Base-by-base conservation (phyloP, 108 stramenopile genomes). In the Cyclotella distinguenda region DNA sequence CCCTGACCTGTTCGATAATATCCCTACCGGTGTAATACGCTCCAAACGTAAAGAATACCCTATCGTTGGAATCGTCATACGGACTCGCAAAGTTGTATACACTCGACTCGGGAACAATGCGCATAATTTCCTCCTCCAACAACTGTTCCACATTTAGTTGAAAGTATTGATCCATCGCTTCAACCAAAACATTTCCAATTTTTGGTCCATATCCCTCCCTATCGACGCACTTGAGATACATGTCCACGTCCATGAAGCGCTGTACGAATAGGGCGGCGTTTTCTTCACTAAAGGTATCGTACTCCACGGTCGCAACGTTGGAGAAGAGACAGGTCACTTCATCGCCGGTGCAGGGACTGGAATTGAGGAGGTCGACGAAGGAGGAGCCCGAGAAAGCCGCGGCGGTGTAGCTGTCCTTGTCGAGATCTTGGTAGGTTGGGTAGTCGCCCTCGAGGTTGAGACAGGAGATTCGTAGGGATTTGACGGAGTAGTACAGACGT, bases 401-500 rank as follows among this genome's bases (percentile, higher is more conserved):
- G 9, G 46, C 34, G 48, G 63, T 51, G 63, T 64, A 64, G 23
- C 6, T 11, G 28, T 64, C 63, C 38, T 51, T 64, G 35, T 64
- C 63, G 6, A 64, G 50, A 23, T 64, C 63, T 31, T 43, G 63
- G 48, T 64, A 64, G 35, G 46, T 49, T 11, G 48, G 48, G 38
- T 51, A 64, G 38, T 64, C 63, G 23, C 21, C 36, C 10, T 25
- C 25, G 22, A 35, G 47, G 35, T 51, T 27, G 34, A 49, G 26
- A 19, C 63, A 64, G 15, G 63, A 34, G 10, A 64, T 51, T 64
- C 52, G 26, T 22, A 64, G 63, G 0, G 63, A 51, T 35, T 64
- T 50, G n/a, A 64, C 48, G 13, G 22, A 7, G 49, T 64, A 64
- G 63, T 64, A 64, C 38, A 64, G 63, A 8, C 63, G 48, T 64